Evolutionary conservation across 1,139 yeast species (phyloP), one percentile per base, ranked within the genome.

Genomic region (Saccharomyces hybrid): DNA sequence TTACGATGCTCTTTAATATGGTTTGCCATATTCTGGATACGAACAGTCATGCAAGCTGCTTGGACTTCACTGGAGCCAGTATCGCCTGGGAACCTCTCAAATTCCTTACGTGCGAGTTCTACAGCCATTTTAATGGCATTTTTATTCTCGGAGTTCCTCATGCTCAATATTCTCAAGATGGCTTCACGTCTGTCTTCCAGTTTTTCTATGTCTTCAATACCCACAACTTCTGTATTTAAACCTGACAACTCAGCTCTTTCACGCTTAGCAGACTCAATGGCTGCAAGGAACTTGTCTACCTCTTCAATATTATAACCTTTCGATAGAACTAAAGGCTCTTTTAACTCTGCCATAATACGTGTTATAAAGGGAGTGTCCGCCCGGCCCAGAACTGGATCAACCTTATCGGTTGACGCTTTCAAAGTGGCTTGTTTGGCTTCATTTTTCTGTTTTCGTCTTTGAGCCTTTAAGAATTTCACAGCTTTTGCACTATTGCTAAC

Each of bases 61-160:
- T 91, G 97, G 29, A 90, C 97, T 73, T 91, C 98, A 51, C 96
- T 83, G 0, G 96, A 88, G 0, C 96, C 97, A 0, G 97, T 88
- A 69, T 93, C 98, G 52, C 96, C 97, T 51, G 84, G 89, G 59
- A 80, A 78, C 66, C 97, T 79, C 62, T 82, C 83, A 70, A 93
- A 90, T 72, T 90, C 97, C 61, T 79, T 74, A 54, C 82, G 78
- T 0, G 97, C 97, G 55, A 86, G 70, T 52, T 73, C 71, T 6
- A 82, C 74, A 25, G 91, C 88, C 61, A 82, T 69, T 60, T 80
- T 80, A 67, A 79, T 76, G 57, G 77, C 76, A 60, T 87, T 91
- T 29, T 73, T 70, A 50, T 78, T 77, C 62, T 78, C 78, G 29
- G 95, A 79, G 71, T 91, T 91, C 70, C 78, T 84, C 73, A 88